Evolutionary conservation across 2,329 filamentous ascomycete genomes (phyloP), one percentile per base, ranked within the genome.

Genomic region (Rhynchosporium agropyri): DNA sequence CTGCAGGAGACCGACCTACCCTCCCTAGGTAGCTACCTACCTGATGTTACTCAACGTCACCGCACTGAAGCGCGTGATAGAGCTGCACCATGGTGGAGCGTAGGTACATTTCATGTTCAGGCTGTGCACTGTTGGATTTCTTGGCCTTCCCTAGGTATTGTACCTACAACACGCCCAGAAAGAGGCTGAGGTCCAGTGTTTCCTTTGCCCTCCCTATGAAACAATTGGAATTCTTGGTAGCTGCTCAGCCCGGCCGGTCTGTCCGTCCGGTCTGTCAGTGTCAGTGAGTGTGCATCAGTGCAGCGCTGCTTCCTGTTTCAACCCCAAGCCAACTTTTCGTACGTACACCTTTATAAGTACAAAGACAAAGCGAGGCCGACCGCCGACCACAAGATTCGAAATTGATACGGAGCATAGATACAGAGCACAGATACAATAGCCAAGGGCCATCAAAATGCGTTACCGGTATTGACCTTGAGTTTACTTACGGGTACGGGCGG

Each of bases 191-290:
- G 55, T 28, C 7, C 33, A 7, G 31, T 9, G 20, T 15, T n/a
- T 45, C 46, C 29, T 45, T 48, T 58, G 40, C 40, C 26, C 48
- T 40, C 55, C 55, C 55, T 38, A 42, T 48, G 55, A 58, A 58
- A 58, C 43, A 49, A 49, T 20, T 20, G 20, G 20, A 20, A 20
- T 58, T 58, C 56, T 58, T 58, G 45, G 43, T 42, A 49, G 56
- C 56, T 49, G 13, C 13, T 20, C n/a, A n/a, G 20, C 33, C 33
- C 9, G 33, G 33, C 33, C 5, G 6, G 33, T 36, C 9, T 10
- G 5, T 10, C 33, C 9, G 33, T 10, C 33, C 33, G 9, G 33
- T 5, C 20, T 20, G 20, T 20, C 20, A 20, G 20, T 20, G 20
- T 20, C 20, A 20, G 20, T 20, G 20, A 20, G 20, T 20, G 20